Evolutionary conservation across 2,329 filamentous ascomycete genomes (phyloP), one percentile per base, ranked within the genome.

Genomic region (Aspergillus awamori): DNA sequence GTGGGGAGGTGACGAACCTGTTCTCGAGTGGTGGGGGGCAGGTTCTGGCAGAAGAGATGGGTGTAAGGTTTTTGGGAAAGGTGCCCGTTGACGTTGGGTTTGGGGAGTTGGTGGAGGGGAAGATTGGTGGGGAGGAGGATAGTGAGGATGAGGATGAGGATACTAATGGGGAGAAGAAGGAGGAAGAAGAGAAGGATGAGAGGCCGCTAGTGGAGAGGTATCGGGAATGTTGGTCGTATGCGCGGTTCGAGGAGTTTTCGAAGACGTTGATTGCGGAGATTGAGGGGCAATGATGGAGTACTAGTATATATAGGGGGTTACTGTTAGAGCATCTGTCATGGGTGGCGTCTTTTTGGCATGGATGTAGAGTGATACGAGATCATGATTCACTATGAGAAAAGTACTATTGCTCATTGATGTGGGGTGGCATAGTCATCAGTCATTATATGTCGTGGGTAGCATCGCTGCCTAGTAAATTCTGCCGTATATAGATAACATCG

Each of bases 71-170:
- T 70, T 77, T 98, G 57, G 95, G 93, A 2, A 88, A 87, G 28
- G 88, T 98, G 39, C 95, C 95, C 1, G 93, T 99, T 71, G 95
- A 99, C 79, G 91, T 93, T 20, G 91, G 93, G 70, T 97, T 98
- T 74, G 90, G 95, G 51, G 85, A 89, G 67, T 78, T 99, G 71
- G 87, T 99, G 45, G 94, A 98, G 76, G 92, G 78, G 20, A 72
- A 69, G 39, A 56, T 57, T 4, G 69, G 54, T 2, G 70, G 68
- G 17, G 68, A 69, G 38, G 69, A 68, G 56, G 68, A 62, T 36
- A 59, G 61, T 61, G 70, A 69, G 41, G 68, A 70, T 13, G 65
- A 70, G 8, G 66, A 67, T n/a, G 68, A 68, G 38, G 66, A 62
- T 11, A 67, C 66, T 39, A 49, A 58, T 10, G 45, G 61, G 53